phyloP scores from a whole-genome alignment of 2,329 filamentous ascomycete species.

The Fusarium newnesense region DNA sequence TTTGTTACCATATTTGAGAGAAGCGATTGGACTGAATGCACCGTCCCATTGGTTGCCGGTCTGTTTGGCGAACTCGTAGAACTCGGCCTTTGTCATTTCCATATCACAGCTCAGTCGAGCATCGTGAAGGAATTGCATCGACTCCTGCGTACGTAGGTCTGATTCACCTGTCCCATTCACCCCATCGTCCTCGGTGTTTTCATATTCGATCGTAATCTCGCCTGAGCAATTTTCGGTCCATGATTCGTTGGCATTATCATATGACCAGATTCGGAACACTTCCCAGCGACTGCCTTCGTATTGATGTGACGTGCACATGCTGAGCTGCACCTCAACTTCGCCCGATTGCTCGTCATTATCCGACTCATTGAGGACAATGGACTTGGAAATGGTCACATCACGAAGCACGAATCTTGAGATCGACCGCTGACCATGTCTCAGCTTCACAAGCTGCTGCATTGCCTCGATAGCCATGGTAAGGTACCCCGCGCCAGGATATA shows the following conservation, averaged over 20 bases:
- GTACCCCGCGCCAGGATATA: conserved; percentile 20
- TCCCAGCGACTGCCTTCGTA: conserved; percentile 9
- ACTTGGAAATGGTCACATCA: conserved; percentile 1
- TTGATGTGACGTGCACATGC: not conserved
- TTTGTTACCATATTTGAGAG: not conserved
- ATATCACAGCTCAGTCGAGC: not conserved
- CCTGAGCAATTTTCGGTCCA: conserved; percentile 2
- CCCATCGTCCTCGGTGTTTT: not conserved
- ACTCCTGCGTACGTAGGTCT: not conserved
- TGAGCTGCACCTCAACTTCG: not conserved
- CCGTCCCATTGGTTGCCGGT: conserved; percentile 11
- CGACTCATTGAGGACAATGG: not conserved
- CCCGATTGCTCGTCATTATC: not conserved
- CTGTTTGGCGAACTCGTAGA: conserved; percentile 4
- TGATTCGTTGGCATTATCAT: not conserved
- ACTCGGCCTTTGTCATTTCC: not conserved
- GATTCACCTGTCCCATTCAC: not conserved
- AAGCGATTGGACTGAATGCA: not conserved
- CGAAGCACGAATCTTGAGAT: conserved; percentile 14
- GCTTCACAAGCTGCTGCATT: conserved; percentile 2
- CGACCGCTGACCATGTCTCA: not conserved
- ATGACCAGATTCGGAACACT: conserved; percentile 3
- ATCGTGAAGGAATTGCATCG: not conserved
- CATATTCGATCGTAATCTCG: not conserved
- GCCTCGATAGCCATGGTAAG: conserved; percentile 28